phyloP scores from a whole-genome alignment of 148 eudicot genomes.

The Mesembryanthemum crystallinum region DNA sequence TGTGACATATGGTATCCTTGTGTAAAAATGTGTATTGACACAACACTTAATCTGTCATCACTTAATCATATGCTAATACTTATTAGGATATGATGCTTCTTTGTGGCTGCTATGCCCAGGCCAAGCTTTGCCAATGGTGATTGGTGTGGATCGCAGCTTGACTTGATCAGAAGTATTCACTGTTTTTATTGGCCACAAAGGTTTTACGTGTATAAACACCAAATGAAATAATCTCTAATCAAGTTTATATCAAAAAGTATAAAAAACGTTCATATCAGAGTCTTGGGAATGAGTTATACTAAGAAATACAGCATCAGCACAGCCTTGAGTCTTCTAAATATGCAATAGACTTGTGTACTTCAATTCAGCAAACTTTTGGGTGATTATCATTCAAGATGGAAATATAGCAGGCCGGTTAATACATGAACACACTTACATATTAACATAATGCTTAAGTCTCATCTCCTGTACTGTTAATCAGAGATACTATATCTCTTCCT shows the following conservation, averaged over 20 bases:
- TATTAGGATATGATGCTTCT: too few species aligned
- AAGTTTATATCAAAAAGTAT: too few species aligned
- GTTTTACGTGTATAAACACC: background rate
- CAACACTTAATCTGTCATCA: background rate
- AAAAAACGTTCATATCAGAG: background rate
- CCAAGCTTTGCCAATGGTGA: too few species aligned
- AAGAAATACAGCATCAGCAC: background rate
- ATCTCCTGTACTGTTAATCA: too few species aligned
- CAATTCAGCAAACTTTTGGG: background rate
- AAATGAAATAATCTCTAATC: background rate
- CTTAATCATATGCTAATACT: too few species aligned
- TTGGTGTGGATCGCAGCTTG: too few species aligned
- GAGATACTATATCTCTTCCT: background rate
- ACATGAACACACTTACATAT: background rate
- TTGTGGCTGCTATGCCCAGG: background rate
- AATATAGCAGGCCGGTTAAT: background rate
- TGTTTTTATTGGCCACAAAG: background rate
- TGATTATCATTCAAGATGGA: background rate
- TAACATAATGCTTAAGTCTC: background rate
- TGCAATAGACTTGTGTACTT: background rate
- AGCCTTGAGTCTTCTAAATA: background rate
- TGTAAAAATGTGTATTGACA: background rate
- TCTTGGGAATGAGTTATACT: background rate
- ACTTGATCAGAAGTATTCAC: background rate
- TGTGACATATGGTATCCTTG: background rate